Percentiles rank a stretch among this genome's conserved stretches.
Evolutionary conservation across 2,329 filamentous ascomycete species (phyloP).

Genomic region (Falciphora oryzae): DNA sequence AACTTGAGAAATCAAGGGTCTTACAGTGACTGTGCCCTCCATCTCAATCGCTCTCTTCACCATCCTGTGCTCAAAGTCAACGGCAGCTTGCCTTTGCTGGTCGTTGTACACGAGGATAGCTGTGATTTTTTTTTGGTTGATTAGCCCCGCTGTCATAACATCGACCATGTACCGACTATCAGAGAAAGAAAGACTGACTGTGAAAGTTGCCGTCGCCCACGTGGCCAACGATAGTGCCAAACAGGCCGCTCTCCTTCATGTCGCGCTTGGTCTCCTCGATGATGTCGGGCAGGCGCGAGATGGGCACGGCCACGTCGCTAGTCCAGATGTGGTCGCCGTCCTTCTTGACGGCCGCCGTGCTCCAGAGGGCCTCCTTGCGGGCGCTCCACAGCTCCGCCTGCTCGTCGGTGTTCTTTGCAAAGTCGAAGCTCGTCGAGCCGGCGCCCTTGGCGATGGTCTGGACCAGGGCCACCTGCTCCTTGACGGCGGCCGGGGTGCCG

Average conservation of each 20-base stretch:
- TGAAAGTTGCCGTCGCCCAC: slow-evolving; percentile 68
- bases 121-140: neutral
- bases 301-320: slow-evolving; percentile 78
- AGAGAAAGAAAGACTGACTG: slow-evolving; percentile 14
- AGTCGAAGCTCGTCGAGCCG: slow-evolving; percentile 68
- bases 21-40: slow-evolving; percentile 73
- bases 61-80: slow-evolving; percentile 73
- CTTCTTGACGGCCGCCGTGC: slow-evolving; percentile 62
- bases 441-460: slow-evolving; percentile 54
- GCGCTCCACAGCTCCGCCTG: slow-evolving; percentile 76
- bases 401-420: slow-evolving; percentile 65
- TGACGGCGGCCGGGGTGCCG: slow-evolving; percentile 63
- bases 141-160: neutral
- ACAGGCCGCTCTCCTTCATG: slow-evolving; percentile 65
- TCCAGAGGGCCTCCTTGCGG: slow-evolving; percentile 79
- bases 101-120: slow-evolving; percentile 56
- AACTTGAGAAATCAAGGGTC: slow-evolving; percentile 15
- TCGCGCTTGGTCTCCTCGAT: slow-evolving; percentile 73
- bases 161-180: neutral
- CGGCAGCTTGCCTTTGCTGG: slow-evolving; percentile 59
- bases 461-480: slow-evolving; percentile 71
- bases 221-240: slow-evolving; percentile 66
- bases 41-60: slow-evolving; percentile 79
- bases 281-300: slow-evolving; percentile 65
- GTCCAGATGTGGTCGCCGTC: slow-evolving; percentile 74